A percentile compares a stretch with the other conserved stretches of the same genome.
phyloP scores from a whole-genome alignment of 2,329 filamentous ascomycete species.

The Xylariaceae sp. region DNA sequence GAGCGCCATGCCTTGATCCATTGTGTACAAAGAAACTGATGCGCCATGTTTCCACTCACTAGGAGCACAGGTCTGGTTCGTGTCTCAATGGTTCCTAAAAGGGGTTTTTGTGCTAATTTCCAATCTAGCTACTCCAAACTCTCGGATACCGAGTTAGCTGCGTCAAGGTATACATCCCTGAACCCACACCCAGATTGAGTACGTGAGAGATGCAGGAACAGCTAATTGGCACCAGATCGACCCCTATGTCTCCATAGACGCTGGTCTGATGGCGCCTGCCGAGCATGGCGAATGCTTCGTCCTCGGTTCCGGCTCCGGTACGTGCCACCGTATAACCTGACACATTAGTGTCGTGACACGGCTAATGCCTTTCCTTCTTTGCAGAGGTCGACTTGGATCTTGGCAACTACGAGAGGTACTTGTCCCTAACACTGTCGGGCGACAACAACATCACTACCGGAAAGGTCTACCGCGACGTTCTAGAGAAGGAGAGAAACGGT shows the following conservation, averaged over 20 bases:
- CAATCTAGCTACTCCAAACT: conserved; percentile 72
- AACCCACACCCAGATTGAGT: conserved; percentile 58
- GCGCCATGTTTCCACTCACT: too few relatives aligned
- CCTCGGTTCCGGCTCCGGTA: conserved; percentile 62
- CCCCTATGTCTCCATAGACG: conserved; percentile 72
- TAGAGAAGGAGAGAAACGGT: conserved; percentile 62
- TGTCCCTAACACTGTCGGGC: conserved; percentile 73
- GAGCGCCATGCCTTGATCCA: too few relatives aligned
- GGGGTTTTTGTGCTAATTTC: conserved; percentile 50
- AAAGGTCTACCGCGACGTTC: conserved; percentile 89
- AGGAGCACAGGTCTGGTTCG: conserved; percentile 12
- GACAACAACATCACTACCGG: conserved; percentile 98
- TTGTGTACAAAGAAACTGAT: too few relatives aligned
- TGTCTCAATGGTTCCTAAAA: neutral
- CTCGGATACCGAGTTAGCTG: conserved; percentile 66
- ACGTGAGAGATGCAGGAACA: conserved; percentile 8
- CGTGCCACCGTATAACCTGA: too few relatives aligned
- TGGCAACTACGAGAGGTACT: conserved; percentile 62
- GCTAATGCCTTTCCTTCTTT: too few relatives aligned
- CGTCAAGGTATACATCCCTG: conserved; percentile 45
- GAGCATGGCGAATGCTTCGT: conserved; percentile 78
- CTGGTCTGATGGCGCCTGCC: conserved; percentile 50
- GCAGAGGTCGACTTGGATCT: conserved; percentile 49
- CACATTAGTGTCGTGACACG: too few relatives aligned
- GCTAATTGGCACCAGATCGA: conserved; percentile 50